Percentiles rank a stretch among this genome's conserved stretches.
These are phyloP conservation scores for Lenwebbia sp. DNA, from an alignment of 345 rosid species.

Conservation along the genomic window DNA sequence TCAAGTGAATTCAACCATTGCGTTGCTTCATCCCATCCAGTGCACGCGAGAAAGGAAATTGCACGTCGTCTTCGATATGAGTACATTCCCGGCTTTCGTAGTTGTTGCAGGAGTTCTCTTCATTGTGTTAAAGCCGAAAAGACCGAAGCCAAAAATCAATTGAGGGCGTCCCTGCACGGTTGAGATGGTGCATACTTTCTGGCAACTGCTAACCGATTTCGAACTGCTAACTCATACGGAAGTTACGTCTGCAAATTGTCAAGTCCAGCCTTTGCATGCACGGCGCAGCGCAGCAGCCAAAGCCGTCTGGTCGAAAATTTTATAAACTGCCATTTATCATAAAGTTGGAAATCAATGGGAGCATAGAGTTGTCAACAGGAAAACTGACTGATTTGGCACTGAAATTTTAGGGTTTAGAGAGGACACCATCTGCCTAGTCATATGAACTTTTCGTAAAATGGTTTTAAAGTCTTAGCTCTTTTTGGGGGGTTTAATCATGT, in stretches of 20 bases:
- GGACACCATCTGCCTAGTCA: neutral
- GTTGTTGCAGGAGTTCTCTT: constrained; percentile 47
- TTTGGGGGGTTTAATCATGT: neutral
- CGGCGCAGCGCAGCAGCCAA: neutral
- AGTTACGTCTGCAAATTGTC: neutral
- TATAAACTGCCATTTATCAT: neutral
- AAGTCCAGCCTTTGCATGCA: neutral
- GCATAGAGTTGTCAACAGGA: neutral
- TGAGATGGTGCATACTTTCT: neutral
- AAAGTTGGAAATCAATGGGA: neutral
- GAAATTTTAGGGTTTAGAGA: neutral
- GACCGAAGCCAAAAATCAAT: constrained; percentile 89
- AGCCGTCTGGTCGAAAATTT: neutral
- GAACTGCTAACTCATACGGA: neutral
- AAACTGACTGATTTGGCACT: neutral
- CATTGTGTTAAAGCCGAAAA: constrained; percentile 63
- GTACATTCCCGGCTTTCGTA: constrained; percentile 85
- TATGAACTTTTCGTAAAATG: neutral
- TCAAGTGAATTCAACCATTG: constrained; percentile 74
- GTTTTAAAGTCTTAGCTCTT: neutral
- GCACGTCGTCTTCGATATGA: constrained; percentile 55
- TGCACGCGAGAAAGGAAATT: constrained; percentile 79
- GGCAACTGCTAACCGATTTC: neutral
- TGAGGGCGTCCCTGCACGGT: neutral
- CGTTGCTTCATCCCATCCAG: constrained; percentile 73